Base-by-base conservation (phyloP, 768 basidiomycete species). In the Mrakia hoshinonis region DNA sequence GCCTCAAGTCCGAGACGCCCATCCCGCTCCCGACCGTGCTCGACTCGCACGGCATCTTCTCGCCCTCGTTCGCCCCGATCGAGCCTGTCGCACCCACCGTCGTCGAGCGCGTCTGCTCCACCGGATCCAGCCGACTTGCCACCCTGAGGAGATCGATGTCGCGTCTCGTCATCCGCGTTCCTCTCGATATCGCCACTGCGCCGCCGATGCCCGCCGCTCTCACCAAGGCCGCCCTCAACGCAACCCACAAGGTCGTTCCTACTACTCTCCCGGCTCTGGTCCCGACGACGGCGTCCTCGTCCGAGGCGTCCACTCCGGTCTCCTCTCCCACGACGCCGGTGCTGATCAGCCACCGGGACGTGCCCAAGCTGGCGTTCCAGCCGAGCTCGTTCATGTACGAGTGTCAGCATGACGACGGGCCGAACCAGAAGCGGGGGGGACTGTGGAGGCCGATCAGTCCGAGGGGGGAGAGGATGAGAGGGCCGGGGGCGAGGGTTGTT, bases 41-140 rank as follows among this genome's bases (percentile, higher is more conserved):
- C 62, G 49, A 70, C n/a, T 64, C 69, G 10, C 69, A 70, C 20
- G 69, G 60, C 26, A 70, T 70, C 51, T 70, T 70, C 49, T 49
- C 69, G 1, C 43, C 49, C 12, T 20, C 69, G 3, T 2, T 36
- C 13, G 49, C 34, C 15, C 34, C 47, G 61, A 34, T 52, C 61
- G 20, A 34, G 3, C 51, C 67, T 15, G 9, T 52, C 10, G 4
- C 26, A 6, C 6, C 4, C 18, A 22, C 48, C 18, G 64, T 24
- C 2, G 12, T 48, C 48, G 48, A 46, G 11, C 22, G 29, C 5
- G 48, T 51, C 13, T 46, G 11, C 46, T 12, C 46, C 26, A 31
- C 12, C 9, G 51, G 38, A 31, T 12, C 67, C 3, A 58, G 29
- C 48, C 13, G 34, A 13, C 39, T 20, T 22, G 10, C 29, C 15